Base-by-base conservation (phyloP, 768 basidiomycete species). In the Boletus sp. region DNA sequence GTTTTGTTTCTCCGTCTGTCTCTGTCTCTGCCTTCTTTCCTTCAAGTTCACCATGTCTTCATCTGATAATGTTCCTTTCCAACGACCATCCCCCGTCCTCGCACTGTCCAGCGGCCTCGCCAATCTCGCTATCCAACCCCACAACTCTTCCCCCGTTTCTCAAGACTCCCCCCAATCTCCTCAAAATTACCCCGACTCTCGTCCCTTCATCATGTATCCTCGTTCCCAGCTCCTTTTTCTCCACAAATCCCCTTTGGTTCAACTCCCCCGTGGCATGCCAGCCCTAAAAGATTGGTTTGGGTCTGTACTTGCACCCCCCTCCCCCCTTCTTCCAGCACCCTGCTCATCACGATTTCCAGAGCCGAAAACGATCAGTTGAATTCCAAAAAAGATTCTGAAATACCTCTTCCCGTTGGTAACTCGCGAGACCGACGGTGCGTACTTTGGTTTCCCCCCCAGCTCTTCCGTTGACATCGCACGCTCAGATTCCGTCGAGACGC, bases 231-330 rank as follows among this genome's bases (percentile, higher is more conserved):
- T 92, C 37, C 81, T 93, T 49, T 70, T 72, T 51, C 79, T 93
- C 21, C 79, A 82, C 59, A 81, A 80, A 58, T 93, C 91, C n/a
- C 86, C 88, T 23, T 74, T 93, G 38, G 87, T 93, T 25, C 76
- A 79, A 56, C 74, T 77, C 25, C 91, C 92, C 7, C 66, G 74
- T 47, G 82, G 82, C 59, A 92, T 93, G 92, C 91, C 91, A 47
- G 76, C 82, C 43, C 74, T 93, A 48, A 91, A 85, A 74, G 83
- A 87, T 43, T 93, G 91, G 91, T 93, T 93, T 72, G 91, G 91
- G 91, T 93, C 68, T 55, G 83, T 75, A 37, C 50, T 54, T 23
- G 45, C 49, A 37, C 50, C 30, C 48, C 55, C 54, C 55, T 13
- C 53, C 63, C 32, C 54, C 44, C 40, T 57, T 60, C 50, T 30